Conservation (phyloP, 352 stramenopile genomes). For the Globisporangium acanthophoron region DNA sequence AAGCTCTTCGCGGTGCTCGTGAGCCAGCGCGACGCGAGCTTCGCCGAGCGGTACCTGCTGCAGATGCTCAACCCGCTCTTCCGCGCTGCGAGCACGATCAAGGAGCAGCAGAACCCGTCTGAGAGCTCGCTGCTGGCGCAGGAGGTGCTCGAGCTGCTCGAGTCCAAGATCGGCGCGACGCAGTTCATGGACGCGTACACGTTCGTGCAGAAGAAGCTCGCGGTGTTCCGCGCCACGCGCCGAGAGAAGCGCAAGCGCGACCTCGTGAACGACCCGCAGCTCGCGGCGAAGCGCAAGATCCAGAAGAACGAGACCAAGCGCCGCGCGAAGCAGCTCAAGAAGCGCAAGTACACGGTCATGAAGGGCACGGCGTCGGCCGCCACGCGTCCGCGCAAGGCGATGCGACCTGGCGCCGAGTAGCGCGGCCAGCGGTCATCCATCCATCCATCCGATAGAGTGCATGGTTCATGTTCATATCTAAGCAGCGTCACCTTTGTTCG, state of each 20-base stretch:
- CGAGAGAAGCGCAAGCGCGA: conserved; percentile 79
- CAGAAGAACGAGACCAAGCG: conserved; percentile 86
- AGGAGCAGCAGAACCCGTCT: conserved; percentile 42
- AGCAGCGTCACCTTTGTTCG: neutral
- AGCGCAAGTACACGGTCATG: conserved; percentile 83
- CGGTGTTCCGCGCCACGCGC: conserved; percentile 57
- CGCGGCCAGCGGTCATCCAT: neutral
- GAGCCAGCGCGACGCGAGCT: conserved; percentile 39
- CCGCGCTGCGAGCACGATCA: conserved; percentile 46
- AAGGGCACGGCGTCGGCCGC: conserved; percentile 73
- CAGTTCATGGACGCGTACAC: conserved; percentile 79
- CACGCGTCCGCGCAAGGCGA: conserved; percentile 45
- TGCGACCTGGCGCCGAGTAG: conserved; percentile 60
- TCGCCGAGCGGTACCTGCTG: conserved; percentile 56
- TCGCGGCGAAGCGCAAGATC: conserved; percentile 71
- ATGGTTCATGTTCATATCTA: neutral
- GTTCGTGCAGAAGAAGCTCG: conserved; percentile 81
- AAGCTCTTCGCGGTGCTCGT: conserved; percentile 84
- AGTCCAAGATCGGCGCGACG: conserved; percentile 65
- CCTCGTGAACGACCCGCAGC: conserved; percentile 66
- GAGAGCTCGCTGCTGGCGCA: conserved; percentile 63
- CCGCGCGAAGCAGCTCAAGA: conserved; percentile 77
- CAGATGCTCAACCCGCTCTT: conserved; percentile 85
- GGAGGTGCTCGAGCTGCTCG: conserved; percentile 84
- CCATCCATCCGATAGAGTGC: conserved; percentile 10